Evolutionary conservation across 1,284 basidiomycete genomes (phyloP).

Genomic region (Ceratobasidium papillatum): DNA sequence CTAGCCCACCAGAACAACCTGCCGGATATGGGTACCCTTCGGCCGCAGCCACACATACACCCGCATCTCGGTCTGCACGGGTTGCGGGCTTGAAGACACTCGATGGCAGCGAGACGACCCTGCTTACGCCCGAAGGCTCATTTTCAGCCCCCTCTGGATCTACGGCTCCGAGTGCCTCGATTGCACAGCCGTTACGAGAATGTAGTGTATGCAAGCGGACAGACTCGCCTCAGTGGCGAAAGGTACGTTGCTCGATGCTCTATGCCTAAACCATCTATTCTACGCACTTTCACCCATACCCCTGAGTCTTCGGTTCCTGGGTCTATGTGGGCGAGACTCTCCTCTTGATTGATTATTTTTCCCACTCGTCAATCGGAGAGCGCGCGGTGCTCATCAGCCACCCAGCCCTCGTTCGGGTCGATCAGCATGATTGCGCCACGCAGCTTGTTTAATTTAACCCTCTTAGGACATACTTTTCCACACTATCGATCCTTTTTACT

Average conservation of each 20-base stretch:
- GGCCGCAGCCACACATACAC: not conserved
- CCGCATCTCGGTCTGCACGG: slow-evolving; percentile 17
- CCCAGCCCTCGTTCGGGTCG: slow-evolving; percentile 15
- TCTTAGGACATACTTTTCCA: not conserved
- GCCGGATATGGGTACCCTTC: slow-evolving; percentile 17
- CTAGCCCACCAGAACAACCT: slow-evolving; percentile 8
- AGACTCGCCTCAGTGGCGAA: slow-evolving; percentile 39
- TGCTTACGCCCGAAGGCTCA: not conserved
- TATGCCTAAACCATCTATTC: not conserved
- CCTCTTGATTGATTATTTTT: slow-evolving; percentile 21
- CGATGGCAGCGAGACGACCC: slow-evolving; percentile 17
- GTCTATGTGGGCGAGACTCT: not conserved
- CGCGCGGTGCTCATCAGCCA: slow-evolving; percentile 18
- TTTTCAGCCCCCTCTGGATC: slow-evolving; percentile 14
- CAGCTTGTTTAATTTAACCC: slow-evolving; percentile 37
- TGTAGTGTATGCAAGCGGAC: slow-evolving; percentile 24
- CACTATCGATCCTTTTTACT: slow-evolving; percentile 3
- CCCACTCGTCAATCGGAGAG: slow-evolving; percentile 24
- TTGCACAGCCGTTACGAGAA: slow-evolving; percentile 13
- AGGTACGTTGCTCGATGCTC: slow-evolving; percentile 18
- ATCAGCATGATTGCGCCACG: slow-evolving; percentile 20
- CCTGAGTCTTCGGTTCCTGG: not conserved
- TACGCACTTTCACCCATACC: not conserved
- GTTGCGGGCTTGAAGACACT: slow-evolving; percentile 19
- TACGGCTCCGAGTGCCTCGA: not conserved